Base-by-base conservation (phyloP, 345 rosid genomes). In the Gossypium anomalum region DNA sequence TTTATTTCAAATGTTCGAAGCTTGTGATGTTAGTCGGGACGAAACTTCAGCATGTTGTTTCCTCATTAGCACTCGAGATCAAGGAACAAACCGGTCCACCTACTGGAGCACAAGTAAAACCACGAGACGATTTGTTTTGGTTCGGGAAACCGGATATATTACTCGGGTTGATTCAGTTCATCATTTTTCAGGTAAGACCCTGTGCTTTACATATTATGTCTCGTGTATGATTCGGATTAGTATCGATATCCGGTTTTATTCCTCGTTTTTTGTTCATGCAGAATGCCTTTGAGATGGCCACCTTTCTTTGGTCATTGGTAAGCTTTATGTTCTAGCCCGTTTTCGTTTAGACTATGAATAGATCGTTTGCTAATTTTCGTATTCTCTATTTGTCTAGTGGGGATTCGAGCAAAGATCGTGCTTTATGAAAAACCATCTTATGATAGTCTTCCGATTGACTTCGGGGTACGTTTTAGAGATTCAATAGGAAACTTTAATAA, bases 281-380 rank as follows among this genome's bases (percentile, higher is more conserved):
- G 98, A 94, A 94, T 86, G 97, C 97, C 38, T 94, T 94, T 17
- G 97, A 92, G 85, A 94, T 94, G 98, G 97, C 97, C 59, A 94
- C 95, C 61, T 92, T 92, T 75, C 82, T 92, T 69, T 94, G 98
- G 98, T 88, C 97, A 75, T 86, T 90, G 91, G 97, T 94, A 89
- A 86, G 88, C 60, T 9, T 23, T 47, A 47, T 5, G 12, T 58
- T 58, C 43, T 20, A 44, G 53, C 34, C 9, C 20, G 29, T 34
- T 55, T 72, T 57, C 55, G 20, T 20, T 43, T 43, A 19, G 23
- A 55, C 59, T 55, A 55, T 20, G n/a, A 55, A 10, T 72, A 14
- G 0, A 9, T 63, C 41, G 2, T 38, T 59, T 43, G 43, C 72
- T 22, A 73, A 67, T 61, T 51, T 44, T 41, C 19, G 23, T 72